Conservation (phyloP, 2,329 filamentous ascomycete species). For the Blastomyces silverae region DNA sequence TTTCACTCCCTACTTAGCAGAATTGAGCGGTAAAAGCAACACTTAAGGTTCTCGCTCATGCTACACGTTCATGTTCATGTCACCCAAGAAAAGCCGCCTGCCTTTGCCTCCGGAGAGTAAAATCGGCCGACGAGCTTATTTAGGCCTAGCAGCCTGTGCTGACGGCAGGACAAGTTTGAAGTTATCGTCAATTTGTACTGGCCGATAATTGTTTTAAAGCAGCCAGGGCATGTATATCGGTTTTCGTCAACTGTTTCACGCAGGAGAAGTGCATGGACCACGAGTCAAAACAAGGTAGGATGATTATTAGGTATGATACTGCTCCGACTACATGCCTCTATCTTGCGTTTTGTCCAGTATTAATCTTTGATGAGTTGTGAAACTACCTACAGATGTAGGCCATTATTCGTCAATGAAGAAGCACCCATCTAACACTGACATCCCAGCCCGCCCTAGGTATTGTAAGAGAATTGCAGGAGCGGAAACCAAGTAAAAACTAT, state of each 20-base stretch:
- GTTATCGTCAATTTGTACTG: neutral
- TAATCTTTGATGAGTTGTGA: neutral
- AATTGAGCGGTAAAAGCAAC: neutral
- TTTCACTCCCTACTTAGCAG: too few species aligned
- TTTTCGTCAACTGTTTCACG: neutral
- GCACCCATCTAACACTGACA: neutral
- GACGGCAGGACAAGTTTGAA: neutral
- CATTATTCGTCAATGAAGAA: neutral
- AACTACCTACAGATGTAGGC: neutral
- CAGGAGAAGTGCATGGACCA: neutral
- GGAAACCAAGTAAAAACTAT: neutral
- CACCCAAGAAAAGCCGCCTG: neutral
- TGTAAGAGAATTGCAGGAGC: neutral
- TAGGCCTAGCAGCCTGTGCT: neutral
- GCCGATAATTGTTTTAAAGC: neutral
- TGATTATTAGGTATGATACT: too few species aligned
- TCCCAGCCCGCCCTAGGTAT: neutral
- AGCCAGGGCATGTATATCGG: neutral
- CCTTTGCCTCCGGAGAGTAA: neutral
- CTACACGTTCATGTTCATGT: neutral
- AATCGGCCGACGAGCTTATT: neutral
- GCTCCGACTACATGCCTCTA: neutral
- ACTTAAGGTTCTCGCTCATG: too few species aligned
- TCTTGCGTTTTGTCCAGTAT: neutral
- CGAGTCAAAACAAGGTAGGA: neutral